Evolutionary conservation across 768 basidiomycete genomes (phyloP).

Genomic region (Boletus rufocinnamomeus): DNA sequence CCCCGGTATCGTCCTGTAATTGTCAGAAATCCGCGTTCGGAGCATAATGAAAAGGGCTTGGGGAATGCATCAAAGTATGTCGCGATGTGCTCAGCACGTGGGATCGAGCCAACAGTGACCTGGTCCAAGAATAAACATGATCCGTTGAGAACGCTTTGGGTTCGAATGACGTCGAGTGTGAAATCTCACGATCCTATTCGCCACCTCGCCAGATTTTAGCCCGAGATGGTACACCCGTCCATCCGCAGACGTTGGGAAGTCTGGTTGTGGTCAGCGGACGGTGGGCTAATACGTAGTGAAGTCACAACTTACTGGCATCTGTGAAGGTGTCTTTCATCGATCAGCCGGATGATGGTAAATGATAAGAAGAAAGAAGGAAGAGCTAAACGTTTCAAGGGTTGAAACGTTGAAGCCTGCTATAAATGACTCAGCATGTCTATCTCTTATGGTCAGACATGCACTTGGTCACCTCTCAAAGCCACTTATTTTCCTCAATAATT

Average conservation of each 20-base stretch:
- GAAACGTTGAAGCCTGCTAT: neutral
- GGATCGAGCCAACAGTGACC: conserved; percentile 76
- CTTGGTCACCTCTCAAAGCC: neutral
- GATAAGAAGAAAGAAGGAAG: neutral
- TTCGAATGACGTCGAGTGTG: neutral
- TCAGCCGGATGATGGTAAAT: neutral
- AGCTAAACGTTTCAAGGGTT: neutral
- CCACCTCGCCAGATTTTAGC: conserved; percentile 72
- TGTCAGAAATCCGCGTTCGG: conserved; percentile 76
- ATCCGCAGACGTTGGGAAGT: conserved; percentile 75
- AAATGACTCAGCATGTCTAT: conserved; percentile 15
- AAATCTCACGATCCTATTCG: conserved; percentile 68
- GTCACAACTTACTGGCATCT: conserved; percentile 61
- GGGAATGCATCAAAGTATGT: conserved; percentile 59
- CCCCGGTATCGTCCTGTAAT: conserved; percentile 67
- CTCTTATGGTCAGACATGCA: neutral
- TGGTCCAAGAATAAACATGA: conserved; percentile 28
- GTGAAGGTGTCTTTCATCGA: conserved; percentile 62
- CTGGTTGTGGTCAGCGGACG: conserved; percentile 36
- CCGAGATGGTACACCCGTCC: conserved; percentile 81
- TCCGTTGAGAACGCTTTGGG: neutral
- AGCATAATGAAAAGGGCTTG: conserved; percentile 59
- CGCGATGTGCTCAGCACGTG: conserved; percentile 64
- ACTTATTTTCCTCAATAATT: neutral
- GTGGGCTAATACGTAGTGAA: neutral